Evolutionary conservation across 495 filamentous ascomycete species (phyloP).

Genomic region (Neurospora sp.): DNA sequence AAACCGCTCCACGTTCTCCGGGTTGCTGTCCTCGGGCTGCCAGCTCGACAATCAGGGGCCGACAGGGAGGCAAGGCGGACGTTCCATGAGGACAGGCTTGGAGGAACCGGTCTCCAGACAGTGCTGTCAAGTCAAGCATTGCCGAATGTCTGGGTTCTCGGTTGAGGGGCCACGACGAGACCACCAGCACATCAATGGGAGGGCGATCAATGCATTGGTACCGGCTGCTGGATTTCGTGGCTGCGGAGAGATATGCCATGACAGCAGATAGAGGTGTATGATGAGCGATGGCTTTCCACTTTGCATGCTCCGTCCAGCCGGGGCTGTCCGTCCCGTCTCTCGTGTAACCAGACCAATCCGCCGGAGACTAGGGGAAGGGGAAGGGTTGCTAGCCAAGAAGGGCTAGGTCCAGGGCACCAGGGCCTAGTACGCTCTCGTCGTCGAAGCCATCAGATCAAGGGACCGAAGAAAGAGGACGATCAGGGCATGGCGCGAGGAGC

Average conservation of each 20-base stretch:
- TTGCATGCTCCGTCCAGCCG: background rate
- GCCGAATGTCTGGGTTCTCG: background rate
- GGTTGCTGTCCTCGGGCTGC: background rate
- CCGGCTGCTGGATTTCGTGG: background rate
- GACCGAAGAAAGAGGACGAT: background rate
- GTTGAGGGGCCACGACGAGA: background rate
- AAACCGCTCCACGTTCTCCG: background rate
- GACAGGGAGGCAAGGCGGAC: background rate
- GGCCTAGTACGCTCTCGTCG: background rate
- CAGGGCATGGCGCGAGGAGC: background rate
- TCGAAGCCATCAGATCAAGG: background rate
- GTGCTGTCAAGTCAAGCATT: background rate
- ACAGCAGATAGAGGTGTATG: background rate
- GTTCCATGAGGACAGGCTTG: background rate
- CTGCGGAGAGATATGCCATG: background rate
- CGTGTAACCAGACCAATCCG: background rate
- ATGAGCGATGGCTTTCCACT: background rate
- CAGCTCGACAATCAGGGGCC: background rate
- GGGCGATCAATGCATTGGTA: background rate
- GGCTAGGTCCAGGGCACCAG: background rate
- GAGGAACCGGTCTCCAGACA: background rate
- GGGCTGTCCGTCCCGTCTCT: background rate
- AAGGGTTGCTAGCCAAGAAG: background rate
- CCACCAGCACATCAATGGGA: background rate
- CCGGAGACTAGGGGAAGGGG: background rate